phyloP scores from a whole-genome alignment of 805 yeast species.

The Nakazawaea ambrosiae region DNA sequence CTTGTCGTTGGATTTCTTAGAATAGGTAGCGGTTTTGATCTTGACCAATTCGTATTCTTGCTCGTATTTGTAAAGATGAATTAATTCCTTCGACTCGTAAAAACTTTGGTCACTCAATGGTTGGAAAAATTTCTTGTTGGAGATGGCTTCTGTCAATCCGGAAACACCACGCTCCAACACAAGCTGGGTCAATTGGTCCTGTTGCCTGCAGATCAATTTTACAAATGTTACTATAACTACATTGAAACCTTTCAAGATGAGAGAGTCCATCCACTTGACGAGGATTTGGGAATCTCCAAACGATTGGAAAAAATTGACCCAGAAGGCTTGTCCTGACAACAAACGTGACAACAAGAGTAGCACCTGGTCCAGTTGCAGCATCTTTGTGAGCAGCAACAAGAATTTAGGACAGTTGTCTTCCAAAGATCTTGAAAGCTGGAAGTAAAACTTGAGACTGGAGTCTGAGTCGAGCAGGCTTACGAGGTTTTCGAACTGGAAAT shows the following conservation, averaged over 20 bases:
- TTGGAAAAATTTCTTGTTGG: not conserved
- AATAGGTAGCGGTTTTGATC: not conserved
- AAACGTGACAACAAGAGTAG: not conserved
- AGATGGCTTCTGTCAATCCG: not conserved
- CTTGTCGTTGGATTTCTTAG: slow-evolving; percentile 1
- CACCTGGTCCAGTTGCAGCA: not conserved
- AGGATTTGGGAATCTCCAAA: not conserved
- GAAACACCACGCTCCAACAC: no score
- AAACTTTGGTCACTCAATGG: not conserved
- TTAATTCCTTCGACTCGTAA: not conserved
- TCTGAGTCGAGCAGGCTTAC: no score
- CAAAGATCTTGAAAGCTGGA: slow-evolving; percentile 7
- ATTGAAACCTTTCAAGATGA: slow-evolving; percentile 9
- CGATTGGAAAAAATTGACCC: not conserved
- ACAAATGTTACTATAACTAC: not conserved
- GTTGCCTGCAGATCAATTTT: not conserved
- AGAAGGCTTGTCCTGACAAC: not conserved
- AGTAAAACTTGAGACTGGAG: slow-evolving; percentile 1
- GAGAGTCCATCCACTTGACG: slow-evolving; percentile 3
- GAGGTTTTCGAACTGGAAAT: no score
- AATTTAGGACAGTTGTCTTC: slow-evolving; percentile 6
- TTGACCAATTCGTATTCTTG: slow-evolving; percentile 3
- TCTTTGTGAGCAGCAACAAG: not conserved
- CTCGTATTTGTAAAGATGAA: slow-evolving; percentile 5
- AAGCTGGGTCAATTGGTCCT: no score